Evolutionary conservation across 2,329 filamentous ascomycete genomes (phyloP).

Genomic region (Fusarium beomiforme): DNA sequence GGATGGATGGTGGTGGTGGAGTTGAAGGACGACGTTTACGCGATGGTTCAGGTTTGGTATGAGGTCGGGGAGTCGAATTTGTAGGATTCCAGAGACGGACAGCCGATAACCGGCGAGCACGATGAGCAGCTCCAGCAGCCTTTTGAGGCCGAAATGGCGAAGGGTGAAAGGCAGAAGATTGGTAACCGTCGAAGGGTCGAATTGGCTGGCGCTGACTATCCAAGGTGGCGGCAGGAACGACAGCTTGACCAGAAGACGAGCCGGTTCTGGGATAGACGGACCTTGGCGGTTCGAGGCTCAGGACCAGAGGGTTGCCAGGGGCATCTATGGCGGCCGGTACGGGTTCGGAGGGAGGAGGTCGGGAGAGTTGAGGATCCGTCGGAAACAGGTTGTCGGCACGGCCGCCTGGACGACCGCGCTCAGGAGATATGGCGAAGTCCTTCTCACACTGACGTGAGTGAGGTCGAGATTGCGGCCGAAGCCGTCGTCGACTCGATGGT

Average conservation of each 20-base stretch:
- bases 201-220: slow-evolving; percentile 20
- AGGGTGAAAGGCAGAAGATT: slow-evolving; percentile 29
- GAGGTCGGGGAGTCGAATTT: slow-evolving; percentile 64
- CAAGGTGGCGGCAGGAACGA: slow-evolving; percentile 34
- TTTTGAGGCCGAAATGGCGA: slow-evolving; percentile 57
- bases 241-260: slow-evolving; percentile 26
- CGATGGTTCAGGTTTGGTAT: slow-evolving; percentile 33
- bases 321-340: slow-evolving; percentile 45
- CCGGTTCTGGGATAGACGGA: slow-evolving; percentile 44
- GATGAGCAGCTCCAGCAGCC: slow-evolving; percentile 40
- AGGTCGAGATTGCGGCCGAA: slow-evolving; percentile 2
- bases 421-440: slow-evolving; percentile 41
- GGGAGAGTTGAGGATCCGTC: slow-evolving; percentile 60
- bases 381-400: slow-evolving; percentile 54
- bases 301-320: slow-evolving; percentile 42
- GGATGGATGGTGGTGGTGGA: slow-evolving; percentile 63
- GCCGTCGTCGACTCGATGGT: slow-evolving; percentile 7
- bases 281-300: slow-evolving; percentile 46
- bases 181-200: slow-evolving; percentile 22
- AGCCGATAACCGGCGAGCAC: slow-evolving; percentile 55
- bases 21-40: slow-evolving; percentile 61
- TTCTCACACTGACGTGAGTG: slow-evolving; percentile 39
- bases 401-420: slow-evolving; percentile 59
- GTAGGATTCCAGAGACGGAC: slow-evolving; percentile 69
- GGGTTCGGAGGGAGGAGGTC: slow-evolving; percentile 35